These are phyloP conservation scores for Citrullus amarus DNA, from an alignment of 306 rosid genomes.

Conservation along the genomic window DNA sequence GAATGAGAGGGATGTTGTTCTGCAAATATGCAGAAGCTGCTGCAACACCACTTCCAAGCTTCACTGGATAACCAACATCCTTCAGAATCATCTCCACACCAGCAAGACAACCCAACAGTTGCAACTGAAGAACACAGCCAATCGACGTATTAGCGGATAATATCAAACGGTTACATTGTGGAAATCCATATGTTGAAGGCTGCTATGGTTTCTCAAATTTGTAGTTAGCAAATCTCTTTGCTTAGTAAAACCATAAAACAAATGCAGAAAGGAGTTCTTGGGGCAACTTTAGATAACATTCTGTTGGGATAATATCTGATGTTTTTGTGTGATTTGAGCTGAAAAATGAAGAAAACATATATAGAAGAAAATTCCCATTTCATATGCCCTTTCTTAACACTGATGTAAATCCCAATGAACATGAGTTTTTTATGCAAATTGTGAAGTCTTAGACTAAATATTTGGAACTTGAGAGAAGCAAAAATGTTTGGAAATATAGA, in stretches of 20 bases:
- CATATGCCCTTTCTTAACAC: neutral
- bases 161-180: neutral
- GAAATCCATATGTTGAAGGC: too few relatives aligned
- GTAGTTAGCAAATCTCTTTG: neutral
- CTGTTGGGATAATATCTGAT: too few relatives aligned
- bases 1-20: slow-evolving; percentile 70
- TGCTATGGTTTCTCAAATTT: neutral
- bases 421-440: neutral
- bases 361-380: neutral
- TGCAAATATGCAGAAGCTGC: slow-evolving; percentile 83
- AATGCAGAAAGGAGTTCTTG: neutral
- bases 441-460: neutral
- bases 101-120: slow-evolving; percentile 94
- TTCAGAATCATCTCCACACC: slow-evolving; percentile 97
- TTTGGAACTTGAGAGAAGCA: neutral
- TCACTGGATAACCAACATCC: slow-evolving; percentile 91
- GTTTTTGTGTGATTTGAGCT: too few relatives aligned
- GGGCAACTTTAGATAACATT: too few relatives aligned
- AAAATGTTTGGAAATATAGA: neutral
- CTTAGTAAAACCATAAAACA: neutral
- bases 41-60: slow-evolving; percentile 92
- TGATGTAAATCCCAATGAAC: neutral
- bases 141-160: neutral
- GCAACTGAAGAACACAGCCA: slow-evolving; percentile 43
- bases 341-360: too few relatives aligned